Percentiles rank a stretch among this genome's conserved stretches.
phyloP scores from a whole-genome alignment of 192 early-diverging fungal species.

The Entophlyctis helioformis region DNA sequence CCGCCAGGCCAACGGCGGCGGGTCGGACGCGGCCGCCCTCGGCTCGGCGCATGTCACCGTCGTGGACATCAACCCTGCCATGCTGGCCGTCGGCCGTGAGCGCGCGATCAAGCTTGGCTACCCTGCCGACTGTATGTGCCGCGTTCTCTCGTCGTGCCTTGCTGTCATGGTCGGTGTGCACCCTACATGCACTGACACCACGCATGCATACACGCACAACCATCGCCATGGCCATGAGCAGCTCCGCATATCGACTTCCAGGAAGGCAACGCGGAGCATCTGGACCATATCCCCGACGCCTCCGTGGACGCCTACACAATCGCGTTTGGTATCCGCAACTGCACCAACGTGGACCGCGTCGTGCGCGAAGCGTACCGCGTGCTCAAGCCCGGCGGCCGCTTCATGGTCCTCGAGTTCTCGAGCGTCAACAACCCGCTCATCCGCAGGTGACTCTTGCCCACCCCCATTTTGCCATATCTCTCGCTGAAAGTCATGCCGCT shows the following conservation, averaged over 20 bases:
- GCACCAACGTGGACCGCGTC: conserved; percentile 82
- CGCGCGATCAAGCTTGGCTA: conserved; percentile 32
- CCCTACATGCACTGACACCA: too few species aligned
- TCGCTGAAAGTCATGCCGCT: neutral
- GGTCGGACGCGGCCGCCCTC: too few species aligned
- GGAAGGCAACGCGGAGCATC: conserved; percentile 82
- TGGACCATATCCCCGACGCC: conserved; percentile 58
- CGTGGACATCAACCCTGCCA: conserved; percentile 93
- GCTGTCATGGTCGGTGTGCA: too few species aligned
- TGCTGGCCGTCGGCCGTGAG: conserved; percentile 80
- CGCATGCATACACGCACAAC: too few species aligned
- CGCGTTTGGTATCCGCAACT: conserved; percentile 97
- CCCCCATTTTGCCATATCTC: neutral
- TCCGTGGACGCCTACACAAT: conserved; percentile 91
- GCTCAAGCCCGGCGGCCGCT: conserved; percentile 88
- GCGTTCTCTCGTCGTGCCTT: too few species aligned
- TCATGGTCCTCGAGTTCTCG: conserved; percentile 91
- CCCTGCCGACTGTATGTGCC: neutral
- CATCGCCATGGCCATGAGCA: too few species aligned
- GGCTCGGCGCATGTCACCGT: conserved; percentile 59
- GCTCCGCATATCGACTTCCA: conserved; percentile 57
- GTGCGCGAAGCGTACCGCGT: conserved; percentile 85
- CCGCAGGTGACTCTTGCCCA: conserved; percentile 33
- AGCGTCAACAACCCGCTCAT: conserved; percentile 82
- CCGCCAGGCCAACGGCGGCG: conserved; percentile 52